Percentiles rank a stretch among this genome's conserved stretches.
Evolutionary conservation across 139 green algal genomes (phyloP).

Genomic region (Chlamydomonas incerta): DNA sequence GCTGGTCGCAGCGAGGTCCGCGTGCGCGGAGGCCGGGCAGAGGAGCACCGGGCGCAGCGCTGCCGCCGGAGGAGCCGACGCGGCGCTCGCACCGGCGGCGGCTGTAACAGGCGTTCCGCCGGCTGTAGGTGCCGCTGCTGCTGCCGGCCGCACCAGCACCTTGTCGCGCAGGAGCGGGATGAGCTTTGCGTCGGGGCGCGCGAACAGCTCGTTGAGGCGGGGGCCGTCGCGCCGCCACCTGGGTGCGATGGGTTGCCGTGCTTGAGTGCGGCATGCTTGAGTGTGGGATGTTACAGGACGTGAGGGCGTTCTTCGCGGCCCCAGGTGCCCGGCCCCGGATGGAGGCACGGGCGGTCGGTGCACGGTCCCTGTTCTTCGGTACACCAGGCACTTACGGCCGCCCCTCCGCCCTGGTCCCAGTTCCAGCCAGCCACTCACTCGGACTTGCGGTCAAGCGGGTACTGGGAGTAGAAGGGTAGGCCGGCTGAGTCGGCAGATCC

Average conservation of each 20-base stretch:
- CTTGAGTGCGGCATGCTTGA: too few species aligned
- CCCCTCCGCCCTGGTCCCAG: too few species aligned
- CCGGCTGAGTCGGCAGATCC: background rate
- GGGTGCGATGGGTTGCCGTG: too few species aligned
- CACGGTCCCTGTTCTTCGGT: too few species aligned
- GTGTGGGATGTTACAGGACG: too few species aligned
- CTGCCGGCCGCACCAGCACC: background rate
- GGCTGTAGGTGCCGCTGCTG: background rate
- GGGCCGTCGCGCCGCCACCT: background rate
- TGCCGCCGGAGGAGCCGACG: too few species aligned
- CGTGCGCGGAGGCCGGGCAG: background rate
- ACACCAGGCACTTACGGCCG: too few species aligned
- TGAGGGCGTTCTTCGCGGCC: too few species aligned
- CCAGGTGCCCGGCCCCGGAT: too few species aligned
- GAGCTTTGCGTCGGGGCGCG: background rate
- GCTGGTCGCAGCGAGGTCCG: background rate
- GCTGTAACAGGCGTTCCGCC: background rate
- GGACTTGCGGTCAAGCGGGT: conserved; percentile 10
- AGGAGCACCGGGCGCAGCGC: conserved; percentile 24
- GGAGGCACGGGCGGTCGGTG: too few species aligned
- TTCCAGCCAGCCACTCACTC: too few species aligned
- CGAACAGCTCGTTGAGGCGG: background rate
- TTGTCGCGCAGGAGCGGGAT: conserved; percentile 1
- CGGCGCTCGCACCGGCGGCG: too few species aligned
- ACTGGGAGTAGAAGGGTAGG: conserved; percentile 37